These are phyloP conservation scores for Russula earlei DNA, from an alignment of 768 basidiomycete species.

Conservation along the genomic window DNA sequence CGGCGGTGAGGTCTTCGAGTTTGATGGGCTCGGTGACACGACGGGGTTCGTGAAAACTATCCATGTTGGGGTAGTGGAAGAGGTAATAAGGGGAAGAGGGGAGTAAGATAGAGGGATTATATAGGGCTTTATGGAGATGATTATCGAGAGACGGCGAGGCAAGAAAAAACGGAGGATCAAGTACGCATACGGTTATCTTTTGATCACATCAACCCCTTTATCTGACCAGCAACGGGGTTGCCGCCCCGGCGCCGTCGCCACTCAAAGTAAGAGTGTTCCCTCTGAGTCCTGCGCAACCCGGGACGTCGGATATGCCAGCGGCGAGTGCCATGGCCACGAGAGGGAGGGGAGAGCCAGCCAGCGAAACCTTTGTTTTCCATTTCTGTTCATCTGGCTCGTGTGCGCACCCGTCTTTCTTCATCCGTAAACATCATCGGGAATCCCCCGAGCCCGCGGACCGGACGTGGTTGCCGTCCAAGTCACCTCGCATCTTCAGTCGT, in stretches of 20 bases:
- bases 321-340: too few relatives aligned
- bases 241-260: not conserved
- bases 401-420: too few relatives aligned
- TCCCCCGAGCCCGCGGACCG: too few relatives aligned
- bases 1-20: conserved; percentile 62
- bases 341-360: too few relatives aligned
- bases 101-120: not conserved
- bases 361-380: too few relatives aligned
- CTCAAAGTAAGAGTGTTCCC: not conserved
- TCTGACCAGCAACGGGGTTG: too few relatives aligned
- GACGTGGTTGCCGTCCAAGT: too few relatives aligned
- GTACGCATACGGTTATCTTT: not conserved
- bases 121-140: conserved; percentile 9
- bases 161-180: not conserved
- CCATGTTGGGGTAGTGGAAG: conserved; percentile 33
- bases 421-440: too few relatives aligned
- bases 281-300: not conserved
- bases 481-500: too few relatives aligned
- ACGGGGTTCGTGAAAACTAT: conserved; percentile 60
- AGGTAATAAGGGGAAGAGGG: not conserved
- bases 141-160: conserved; percentile 4
- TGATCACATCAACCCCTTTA: too few relatives aligned
- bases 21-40: conserved; percentile 38
- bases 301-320: not conserved
- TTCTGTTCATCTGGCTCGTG: too few relatives aligned